These are phyloP conservation scores for Cutaneotrichosporon sp. DNA, from an alignment of 1,284 basidiomycete species.

Conservation along the genomic window DNA sequence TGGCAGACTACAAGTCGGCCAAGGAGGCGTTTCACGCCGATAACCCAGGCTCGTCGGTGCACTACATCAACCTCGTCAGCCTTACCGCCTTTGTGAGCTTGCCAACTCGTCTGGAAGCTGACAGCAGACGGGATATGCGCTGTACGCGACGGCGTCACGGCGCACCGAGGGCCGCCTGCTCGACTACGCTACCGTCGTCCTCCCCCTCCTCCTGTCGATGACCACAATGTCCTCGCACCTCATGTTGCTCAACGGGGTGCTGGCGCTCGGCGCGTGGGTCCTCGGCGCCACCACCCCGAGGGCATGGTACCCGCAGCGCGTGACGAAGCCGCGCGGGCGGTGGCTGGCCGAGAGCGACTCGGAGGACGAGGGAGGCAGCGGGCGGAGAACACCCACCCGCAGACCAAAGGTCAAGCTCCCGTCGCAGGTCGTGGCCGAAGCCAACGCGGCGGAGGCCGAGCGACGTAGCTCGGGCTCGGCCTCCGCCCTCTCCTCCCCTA, in stretches of 20 bases:
- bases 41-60: conserved; percentile 72
- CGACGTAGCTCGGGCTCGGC: conserved; percentile 3
- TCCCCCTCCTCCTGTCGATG: conserved; percentile 76
- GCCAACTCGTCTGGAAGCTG: conserved; percentile 7
- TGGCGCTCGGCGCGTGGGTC: conserved; percentile 40
- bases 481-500: conserved; percentile 8
- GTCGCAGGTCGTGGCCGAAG: conserved; percentile 18
- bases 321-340: conserved; percentile 34
- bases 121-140: conserved; percentile 66
- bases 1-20: conserved; percentile 68
- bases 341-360: conserved; percentile 50
- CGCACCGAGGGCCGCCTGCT: conserved; percentile 44
- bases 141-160: conserved; percentile 63
- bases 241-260: conserved; percentile 58
- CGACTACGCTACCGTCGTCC: conserved; percentile 68
- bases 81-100: conserved; percentile 68
- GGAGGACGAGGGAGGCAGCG: conserved; percentile 37
- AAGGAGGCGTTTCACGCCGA: conserved; percentile 89
- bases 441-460: conserved; percentile 6
- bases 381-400: neutral
- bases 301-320: neutral
- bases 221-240: conserved; percentile 68
- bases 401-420: conserved; percentile 19
- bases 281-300: neutral
- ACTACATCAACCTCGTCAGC: conserved; percentile 73